Evolutionary conservation across 1,139 yeast species (phyloP).

Genomic region (Candida glucosophila): DNA sequence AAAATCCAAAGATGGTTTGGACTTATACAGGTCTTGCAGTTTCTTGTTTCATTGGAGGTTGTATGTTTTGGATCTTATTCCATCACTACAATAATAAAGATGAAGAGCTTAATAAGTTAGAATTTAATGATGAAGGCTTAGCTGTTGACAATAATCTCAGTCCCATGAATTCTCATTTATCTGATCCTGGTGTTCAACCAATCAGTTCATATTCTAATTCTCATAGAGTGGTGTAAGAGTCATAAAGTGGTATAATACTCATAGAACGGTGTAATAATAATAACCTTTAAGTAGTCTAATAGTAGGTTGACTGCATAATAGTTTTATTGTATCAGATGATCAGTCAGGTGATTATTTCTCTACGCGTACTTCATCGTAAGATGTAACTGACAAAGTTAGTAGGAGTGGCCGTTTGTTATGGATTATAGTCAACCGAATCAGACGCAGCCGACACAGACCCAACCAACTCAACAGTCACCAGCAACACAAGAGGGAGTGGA

Average conservation of each 20-base stretch:
- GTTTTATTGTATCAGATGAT: too few relatives aligned
- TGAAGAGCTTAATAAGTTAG: constrained; percentile 54
- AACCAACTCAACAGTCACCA: constrained; percentile 56
- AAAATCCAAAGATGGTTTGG: constrained; percentile 66
- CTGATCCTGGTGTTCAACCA: constrained; percentile 9
- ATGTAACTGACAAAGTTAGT: neutral
- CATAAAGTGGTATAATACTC: too few relatives aligned
- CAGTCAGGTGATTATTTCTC: neutral
- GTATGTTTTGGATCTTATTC: constrained; percentile 56
- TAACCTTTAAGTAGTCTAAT: too few relatives aligned
- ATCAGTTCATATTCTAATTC: constrained; percentile 17
- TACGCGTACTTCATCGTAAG: neutral
- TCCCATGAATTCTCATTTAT: too few relatives aligned
- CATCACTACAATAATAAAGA: constrained; percentile 47
- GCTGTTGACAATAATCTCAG: too few relatives aligned
- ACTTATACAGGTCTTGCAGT: constrained; percentile 55
- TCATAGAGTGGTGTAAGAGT: too few relatives aligned
- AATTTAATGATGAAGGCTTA: constrained; percentile 16
- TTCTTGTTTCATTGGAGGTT: constrained; percentile 52
- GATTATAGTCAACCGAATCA: constrained; percentile 7
- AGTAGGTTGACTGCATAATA: too few relatives aligned
- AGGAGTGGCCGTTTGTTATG: neutral
- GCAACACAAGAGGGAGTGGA: constrained; percentile 23
- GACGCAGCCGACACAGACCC: constrained; percentile 54
- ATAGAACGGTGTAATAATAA: too few relatives aligned